phyloP scores from a whole-genome alignment of 1,139 yeast species.

The Eremothecium gossypii region DNA sequence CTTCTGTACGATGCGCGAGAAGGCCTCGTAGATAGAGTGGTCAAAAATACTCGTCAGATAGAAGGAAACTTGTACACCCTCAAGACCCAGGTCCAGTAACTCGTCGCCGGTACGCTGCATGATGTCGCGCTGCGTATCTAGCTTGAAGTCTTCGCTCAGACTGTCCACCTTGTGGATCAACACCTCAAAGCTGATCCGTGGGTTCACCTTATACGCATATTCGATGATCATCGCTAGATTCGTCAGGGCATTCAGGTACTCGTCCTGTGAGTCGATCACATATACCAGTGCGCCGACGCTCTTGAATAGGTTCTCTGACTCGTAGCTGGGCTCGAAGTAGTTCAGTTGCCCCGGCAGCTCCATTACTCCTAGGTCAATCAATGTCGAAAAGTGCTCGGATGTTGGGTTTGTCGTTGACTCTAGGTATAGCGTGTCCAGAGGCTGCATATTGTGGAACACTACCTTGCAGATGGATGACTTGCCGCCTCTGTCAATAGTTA shows the following conservation, averaged over 20 bases:
- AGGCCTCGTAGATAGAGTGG: slow-evolving; percentile 92
- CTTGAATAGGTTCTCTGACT: slow-evolving; percentile 65
- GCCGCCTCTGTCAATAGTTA: slow-evolving; percentile 39
- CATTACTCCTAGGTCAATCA: slow-evolving; percentile 85
- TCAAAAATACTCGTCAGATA: slow-evolving; percentile 90
- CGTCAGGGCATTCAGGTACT: slow-evolving; percentile 82
- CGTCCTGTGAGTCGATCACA: slow-evolving; percentile 93
- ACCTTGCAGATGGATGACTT: slow-evolving; percentile 91
- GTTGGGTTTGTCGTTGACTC: slow-evolving; percentile 90
- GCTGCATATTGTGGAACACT: slow-evolving; percentile 94
- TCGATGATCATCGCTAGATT: slow-evolving; percentile 83
- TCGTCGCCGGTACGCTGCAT: slow-evolving; percentile 96
- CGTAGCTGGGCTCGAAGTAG: slow-evolving; percentile 77
- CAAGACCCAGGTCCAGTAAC: slow-evolving; percentile 76
- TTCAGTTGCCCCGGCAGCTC: slow-evolving; percentile 93
- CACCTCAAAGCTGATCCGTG: slow-evolving; percentile 80
- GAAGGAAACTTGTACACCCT: slow-evolving; percentile 84
- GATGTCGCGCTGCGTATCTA: slow-evolving; percentile 92
- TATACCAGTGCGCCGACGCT: slow-evolving; percentile 90
- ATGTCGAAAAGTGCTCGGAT: slow-evolving; percentile 63
- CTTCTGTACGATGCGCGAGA: slow-evolving; percentile 85
- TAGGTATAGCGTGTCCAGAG: slow-evolving; percentile 80
- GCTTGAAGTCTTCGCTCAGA: slow-evolving; percentile 80
- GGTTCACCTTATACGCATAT: slow-evolving; percentile 79
- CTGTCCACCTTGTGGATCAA: slow-evolving; percentile 94